A percentile compares a stretch with the other conserved stretches of the same genome.
phyloP scores from a whole-genome alignment of 768 basidiomycete species.

The Austroboletus festivus region DNA sequence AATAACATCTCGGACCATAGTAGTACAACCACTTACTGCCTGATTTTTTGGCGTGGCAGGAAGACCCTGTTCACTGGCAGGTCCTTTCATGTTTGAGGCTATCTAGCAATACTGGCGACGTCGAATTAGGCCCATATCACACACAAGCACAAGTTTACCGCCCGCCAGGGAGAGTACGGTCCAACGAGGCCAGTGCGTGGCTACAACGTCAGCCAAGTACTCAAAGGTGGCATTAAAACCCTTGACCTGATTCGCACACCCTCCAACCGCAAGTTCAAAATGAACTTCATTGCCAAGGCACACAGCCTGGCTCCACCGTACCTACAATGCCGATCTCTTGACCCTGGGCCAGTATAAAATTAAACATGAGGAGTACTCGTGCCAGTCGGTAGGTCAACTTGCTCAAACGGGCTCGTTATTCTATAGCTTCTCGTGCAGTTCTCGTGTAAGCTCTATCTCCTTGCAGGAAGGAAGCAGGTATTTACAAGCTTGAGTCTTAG shows the following conservation, averaged over 20 bases:
- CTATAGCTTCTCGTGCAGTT: neutral
- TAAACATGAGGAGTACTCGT: slow-evolving; percentile 20
- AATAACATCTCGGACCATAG: slow-evolving; percentile 1
- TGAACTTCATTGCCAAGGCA: too few species aligned
- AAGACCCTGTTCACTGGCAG: neutral
- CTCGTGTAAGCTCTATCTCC: neutral
- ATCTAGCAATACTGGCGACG: neutral
- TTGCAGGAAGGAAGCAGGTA: slow-evolving; percentile 8
- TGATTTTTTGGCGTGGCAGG: neutral
- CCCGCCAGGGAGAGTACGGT: too few species aligned
- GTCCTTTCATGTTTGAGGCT: neutral
- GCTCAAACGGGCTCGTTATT: neutral
- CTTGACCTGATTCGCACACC: too few species aligned
- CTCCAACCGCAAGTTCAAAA: too few species aligned
- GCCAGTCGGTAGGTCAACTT: slow-evolving; percentile 4
- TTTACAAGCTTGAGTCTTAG: neutral
- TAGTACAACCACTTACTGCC: slow-evolving; percentile 4
- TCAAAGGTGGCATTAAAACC: too few species aligned
- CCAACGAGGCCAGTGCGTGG: too few species aligned
- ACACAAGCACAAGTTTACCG: too few species aligned
- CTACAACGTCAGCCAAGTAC: too few species aligned
- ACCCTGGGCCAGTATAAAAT: neutral
- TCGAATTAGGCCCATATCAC: neutral
- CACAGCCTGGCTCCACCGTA: neutral
- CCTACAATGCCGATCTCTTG: neutral